phyloP scores from a whole-genome alignment of 1,284 basidiomycete genomes.

The Pseudozyma tsukubaensis region DNA sequence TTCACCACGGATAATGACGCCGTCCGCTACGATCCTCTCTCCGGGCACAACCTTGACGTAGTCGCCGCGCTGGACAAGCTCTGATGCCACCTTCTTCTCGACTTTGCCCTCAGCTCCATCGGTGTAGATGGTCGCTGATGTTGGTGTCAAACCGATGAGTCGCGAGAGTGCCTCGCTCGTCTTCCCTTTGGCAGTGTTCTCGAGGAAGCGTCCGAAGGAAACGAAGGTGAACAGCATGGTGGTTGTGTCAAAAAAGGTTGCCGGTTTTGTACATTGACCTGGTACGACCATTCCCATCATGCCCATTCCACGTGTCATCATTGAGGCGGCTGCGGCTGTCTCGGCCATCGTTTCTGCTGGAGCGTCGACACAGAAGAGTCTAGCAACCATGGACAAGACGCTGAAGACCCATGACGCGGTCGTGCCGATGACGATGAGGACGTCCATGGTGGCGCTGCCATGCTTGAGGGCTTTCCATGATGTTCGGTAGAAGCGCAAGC shows the following conservation, averaged over 20 bases:
- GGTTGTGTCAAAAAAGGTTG: constrained; percentile 97
- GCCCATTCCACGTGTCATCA: constrained; percentile 21
- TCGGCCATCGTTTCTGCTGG: background rate
- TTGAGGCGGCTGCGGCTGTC: constrained; percentile 1
- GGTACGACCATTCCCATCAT: constrained; percentile 22
- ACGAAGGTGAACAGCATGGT: constrained; percentile 99
- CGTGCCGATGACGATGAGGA: constrained; percentile 94
- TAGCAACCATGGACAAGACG: constrained; percentile 74
- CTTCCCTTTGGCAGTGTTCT: constrained; percentile 96
- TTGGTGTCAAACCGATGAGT: constrained; percentile 92
- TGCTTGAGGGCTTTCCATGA: constrained; percentile 93
- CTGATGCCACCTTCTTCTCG: constrained; percentile 91
- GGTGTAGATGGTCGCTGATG: constrained; percentile 94
- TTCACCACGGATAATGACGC: constrained; percentile 84
- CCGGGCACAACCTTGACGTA: constrained; percentile 93
- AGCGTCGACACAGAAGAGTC: constrained; percentile 50
- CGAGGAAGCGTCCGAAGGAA: constrained; percentile 91
- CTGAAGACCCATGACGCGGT: constrained; percentile 94
- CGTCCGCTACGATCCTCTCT: constrained; percentile 96
- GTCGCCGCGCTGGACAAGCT: constrained; percentile 94
- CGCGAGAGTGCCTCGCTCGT: constrained; percentile 96
- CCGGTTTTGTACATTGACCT: constrained; percentile 77
- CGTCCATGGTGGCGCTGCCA: constrained; percentile 86
- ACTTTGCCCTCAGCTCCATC: constrained; percentile 73
- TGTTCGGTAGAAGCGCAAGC: constrained; percentile 84